These are phyloP conservation scores for Salix koriyanagi DNA, from an alignment of 345 rosid species.

Conservation along the genomic window DNA sequence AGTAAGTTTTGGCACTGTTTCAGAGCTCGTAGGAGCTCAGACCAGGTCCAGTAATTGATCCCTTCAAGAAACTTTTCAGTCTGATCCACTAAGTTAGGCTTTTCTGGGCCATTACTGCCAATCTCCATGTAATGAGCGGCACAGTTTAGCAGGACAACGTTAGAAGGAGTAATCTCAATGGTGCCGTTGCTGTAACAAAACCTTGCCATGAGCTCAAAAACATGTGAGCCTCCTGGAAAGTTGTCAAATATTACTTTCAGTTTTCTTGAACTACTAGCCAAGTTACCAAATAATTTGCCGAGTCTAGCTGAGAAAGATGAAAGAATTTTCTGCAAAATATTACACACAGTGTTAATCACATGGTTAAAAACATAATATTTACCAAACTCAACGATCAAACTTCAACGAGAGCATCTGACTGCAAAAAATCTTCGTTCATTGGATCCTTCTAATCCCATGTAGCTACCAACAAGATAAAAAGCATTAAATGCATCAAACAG, in stretches of 20 bases:
- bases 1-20: constrained; percentile 42
- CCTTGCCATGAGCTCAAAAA: constrained; percentile 54
- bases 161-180: constrained; percentile 31
- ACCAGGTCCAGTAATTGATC: constrained; percentile 50
- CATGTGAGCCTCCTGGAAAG: constrained; percentile 51
- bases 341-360: background rate
- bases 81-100: constrained; percentile 22
- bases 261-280: constrained; percentile 6
- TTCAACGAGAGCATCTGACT: background rate
- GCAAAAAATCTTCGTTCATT: background rate
- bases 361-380: background rate
- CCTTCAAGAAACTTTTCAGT: constrained; percentile 33
- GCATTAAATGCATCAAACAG: constrained; percentile 9
- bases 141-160: constrained; percentile 30
- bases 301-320: constrained; percentile 40
- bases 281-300: constrained; percentile 24
- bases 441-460: background rate
- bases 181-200: constrained; percentile 44
- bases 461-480: background rate
- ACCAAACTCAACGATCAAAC: background rate
- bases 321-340: constrained; percentile 28
- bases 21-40: constrained; percentile 43
- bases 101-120: constrained; percentile 13
- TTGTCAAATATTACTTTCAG: constrained; percentile 43
- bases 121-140: constrained; percentile 50